Conservation (phyloP, 768 basidiomycete genomes). For the Mycena alexandri region DNA sequence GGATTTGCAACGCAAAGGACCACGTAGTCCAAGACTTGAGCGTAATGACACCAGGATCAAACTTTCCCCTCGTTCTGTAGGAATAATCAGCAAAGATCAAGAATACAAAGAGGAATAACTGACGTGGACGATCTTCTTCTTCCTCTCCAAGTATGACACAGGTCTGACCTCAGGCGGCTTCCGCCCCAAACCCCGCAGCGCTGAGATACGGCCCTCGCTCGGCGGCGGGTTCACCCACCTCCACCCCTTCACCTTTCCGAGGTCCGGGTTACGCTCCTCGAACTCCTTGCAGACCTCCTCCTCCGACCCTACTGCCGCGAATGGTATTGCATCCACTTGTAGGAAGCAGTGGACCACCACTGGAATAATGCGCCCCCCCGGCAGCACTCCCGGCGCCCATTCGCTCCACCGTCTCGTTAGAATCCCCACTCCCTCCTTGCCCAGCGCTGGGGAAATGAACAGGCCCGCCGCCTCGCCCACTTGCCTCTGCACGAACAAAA, state of each 20-base stretch:
- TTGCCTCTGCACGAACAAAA: too few species aligned
- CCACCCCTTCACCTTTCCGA: not conserved
- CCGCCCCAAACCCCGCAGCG: not conserved
- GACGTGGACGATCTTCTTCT: constrained; percentile 96
- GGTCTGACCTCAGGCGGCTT: constrained; percentile 83
- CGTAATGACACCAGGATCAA: constrained; percentile 93
- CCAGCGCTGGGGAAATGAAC: not conserved
- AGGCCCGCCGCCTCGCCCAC: too few species aligned
- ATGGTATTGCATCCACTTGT: constrained; percentile 9
- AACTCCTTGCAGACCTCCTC: not conserved
- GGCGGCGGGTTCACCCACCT: constrained; percentile 87
- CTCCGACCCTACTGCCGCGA: not conserved
- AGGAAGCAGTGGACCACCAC: constrained; percentile 5
- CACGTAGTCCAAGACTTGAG: constrained; percentile 97
- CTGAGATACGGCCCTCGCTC: constrained; percentile 5
- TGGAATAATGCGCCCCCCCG: constrained; percentile 1
- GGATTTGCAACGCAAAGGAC: too few species aligned
- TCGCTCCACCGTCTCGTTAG: not conserved
- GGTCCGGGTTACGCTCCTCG: constrained; percentile 11
- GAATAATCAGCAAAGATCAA: constrained; percentile 16
- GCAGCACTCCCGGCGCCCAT: not conserved
- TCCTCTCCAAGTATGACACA: constrained; percentile 94
- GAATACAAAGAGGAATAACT: constrained; percentile 45
- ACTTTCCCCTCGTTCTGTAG: constrained; percentile 95
- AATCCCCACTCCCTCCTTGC: not conserved